phyloP scores from a whole-genome alignment of 1,139 yeast species.

The Debaryomyces psychrophilus region DNA sequence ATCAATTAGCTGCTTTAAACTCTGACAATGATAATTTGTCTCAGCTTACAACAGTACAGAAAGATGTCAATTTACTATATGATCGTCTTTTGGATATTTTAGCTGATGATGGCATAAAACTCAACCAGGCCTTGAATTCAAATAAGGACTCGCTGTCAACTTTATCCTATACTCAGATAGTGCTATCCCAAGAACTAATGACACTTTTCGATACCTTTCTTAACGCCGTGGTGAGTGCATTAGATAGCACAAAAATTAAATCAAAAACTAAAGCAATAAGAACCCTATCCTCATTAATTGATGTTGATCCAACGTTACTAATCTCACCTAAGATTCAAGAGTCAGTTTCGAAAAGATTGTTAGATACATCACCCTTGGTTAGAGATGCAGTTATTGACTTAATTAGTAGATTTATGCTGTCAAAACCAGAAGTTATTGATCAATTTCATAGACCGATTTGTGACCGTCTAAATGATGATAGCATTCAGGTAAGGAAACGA shows the following conservation, averaged over 20 bases:
- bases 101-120: constrained; percentile 15
- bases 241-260: constrained; percentile 59
- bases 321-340: constrained; percentile 52
- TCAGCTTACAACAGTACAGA: background rate
- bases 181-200: constrained; percentile 35
- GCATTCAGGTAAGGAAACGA: constrained; percentile 66
- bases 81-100: constrained; percentile 12
- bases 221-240: constrained; percentile 46
- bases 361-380: constrained; percentile 69
- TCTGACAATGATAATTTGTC: constrained; percentile 14
- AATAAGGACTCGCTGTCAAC: constrained; percentile 18
- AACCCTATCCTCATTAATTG: constrained; percentile 48
- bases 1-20: constrained; percentile 15
- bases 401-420: constrained; percentile 51
- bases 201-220: constrained; percentile 57
- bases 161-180: constrained; percentile 19
- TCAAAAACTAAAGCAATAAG: constrained; percentile 68
- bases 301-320: constrained; percentile 55
- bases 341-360: constrained; percentile 54
- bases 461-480: constrained; percentile 57
- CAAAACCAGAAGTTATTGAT: constrained; percentile 47
- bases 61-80: constrained; percentile 4
- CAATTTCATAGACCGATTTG: constrained; percentile 56
- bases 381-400: constrained; percentile 77
- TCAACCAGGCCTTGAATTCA: constrained; percentile 16